These are phyloP conservation scores for Penicillium sp. DNA, from an alignment of 2,329 filamentous ascomycete genomes.

Conservation along the genomic window DNA sequence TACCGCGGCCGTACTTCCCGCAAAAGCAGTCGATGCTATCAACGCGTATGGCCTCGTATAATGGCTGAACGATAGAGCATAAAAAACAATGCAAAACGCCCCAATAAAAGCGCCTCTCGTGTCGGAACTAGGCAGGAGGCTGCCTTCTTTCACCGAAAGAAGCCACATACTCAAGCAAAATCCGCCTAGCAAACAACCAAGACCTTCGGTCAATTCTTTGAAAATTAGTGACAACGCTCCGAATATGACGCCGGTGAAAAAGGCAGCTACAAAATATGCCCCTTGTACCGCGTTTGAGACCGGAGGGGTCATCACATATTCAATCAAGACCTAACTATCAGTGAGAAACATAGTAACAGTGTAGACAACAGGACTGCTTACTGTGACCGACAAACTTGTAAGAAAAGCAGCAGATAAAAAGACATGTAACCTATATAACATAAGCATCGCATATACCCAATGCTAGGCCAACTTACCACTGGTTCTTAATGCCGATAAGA, in stretches of 20 bases:
- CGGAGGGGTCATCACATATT: constrained; percentile 82
- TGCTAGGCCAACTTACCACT: constrained; percentile 44
- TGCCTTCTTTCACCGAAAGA: constrained; percentile 70
- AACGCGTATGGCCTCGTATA: constrained; percentile 74
- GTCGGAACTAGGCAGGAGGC: constrained; percentile 60
- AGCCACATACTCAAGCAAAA: constrained; percentile 91
- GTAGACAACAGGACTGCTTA: constrained; percentile 21
- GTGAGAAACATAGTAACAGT: not conserved
- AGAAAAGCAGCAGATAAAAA: constrained; percentile 77
- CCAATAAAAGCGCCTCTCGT: constrained; percentile 73
- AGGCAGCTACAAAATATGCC: constrained; percentile 75
- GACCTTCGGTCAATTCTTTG: constrained; percentile 73
- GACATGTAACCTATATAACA: constrained; percentile 57
- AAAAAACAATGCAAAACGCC: constrained; percentile 63
- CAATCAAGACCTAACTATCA: constrained; percentile 60
- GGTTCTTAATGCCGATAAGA: constrained; percentile 77
- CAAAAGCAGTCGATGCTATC: constrained; percentile 72
- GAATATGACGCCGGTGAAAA: constrained; percentile 68
- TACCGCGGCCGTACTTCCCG: constrained; percentile 72
- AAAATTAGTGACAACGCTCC: constrained; percentile 75
- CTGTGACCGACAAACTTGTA: constrained; percentile 67
- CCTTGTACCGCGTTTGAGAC: constrained; percentile 74
- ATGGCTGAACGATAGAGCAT: constrained; percentile 72
- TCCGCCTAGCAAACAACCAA: constrained; percentile 84
- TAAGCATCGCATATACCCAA: constrained; percentile 4